Evolutionary conservation across 768 basidiomycete genomes (phyloP), one percentile per base, ranked within the genome.

Genomic region (Tylopilus subfusipes): DNA sequence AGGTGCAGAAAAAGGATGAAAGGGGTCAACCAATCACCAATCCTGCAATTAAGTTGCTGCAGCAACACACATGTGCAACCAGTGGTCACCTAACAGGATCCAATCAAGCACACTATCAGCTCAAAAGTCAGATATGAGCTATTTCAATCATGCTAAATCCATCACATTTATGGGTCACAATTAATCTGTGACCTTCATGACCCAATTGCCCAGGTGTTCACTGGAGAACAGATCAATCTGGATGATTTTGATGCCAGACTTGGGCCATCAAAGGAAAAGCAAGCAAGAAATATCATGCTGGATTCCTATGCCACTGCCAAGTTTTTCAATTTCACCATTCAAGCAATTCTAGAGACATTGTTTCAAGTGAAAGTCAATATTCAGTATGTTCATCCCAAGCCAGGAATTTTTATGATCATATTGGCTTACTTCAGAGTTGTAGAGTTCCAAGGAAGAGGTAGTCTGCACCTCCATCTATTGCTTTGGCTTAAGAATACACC

Each of bases 391-490:
- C n/a, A n/a, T n/a, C n/a, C n/a, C n/a, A n/a, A n/a, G n/a, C n/a
- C n/a, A n/a, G 42, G 50, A 5, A 4, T 51, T 8, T 43, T 51
- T 3, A 24, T 24, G 0, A 16, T 8, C 0, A 6, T 22, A 1
- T 5, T n/a, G n/a, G n/a, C n/a, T n/a, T 53, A 24, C 4, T 42
- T 57, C 9, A 45, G 49, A 0, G n/a, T 25, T 2, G 52, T 57
- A 0, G 49, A 54, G 9, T 33, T 33, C 0, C 56, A 57, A 27
- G 56, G 49, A 36, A 7, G 39, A 2, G 48, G 52, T 0, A 50
- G 25, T 1, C 9, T 57, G 3, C 52, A 57, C 6, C 48, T 57
- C 3, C 49, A 57, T 4, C 18, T 50, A 18, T 5, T 57, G 2
- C 2, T 50, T 3, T 51, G 39, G 48, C 14, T 57, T 0, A 21